These are phyloP conservation scores for Aspergillus sclerotioniger DNA, from an alignment of 495 filamentous ascomycete genomes.

Conservation along the genomic window DNA sequence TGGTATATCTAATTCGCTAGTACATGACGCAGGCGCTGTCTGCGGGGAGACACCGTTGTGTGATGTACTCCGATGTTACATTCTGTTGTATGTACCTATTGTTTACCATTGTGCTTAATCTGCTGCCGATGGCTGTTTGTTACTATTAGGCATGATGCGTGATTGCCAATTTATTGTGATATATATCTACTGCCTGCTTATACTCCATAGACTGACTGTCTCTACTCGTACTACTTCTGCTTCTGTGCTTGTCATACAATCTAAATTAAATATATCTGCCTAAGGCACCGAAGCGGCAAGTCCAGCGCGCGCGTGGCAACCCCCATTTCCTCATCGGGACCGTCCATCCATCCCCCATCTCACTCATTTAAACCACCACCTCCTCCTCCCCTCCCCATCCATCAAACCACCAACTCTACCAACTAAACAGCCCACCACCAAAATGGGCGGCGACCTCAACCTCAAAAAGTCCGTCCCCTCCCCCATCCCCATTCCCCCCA, in stretches of 20 bases:
- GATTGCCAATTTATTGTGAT: background rate
- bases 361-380: background rate
- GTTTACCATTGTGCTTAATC: background rate
- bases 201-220: background rate
- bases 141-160: background rate
- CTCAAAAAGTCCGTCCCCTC: conserved; percentile 68
- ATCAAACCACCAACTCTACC: background rate
- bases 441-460: conserved; percentile 87
- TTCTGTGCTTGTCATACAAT: background rate
- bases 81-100: conserved; percentile 31
- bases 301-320: background rate
- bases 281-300: background rate
- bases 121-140: background rate
- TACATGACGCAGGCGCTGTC: conserved; percentile 17
- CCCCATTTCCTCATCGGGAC: background rate
- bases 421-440: conserved; percentile 26
- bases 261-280: background rate
- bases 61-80: conserved; percentile 11
- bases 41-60: conserved; percentile 5
- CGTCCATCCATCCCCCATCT: background rate
- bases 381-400: background rate
- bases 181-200: background rate
- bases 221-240: background rate
- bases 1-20: conserved; percentile 26
- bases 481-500: background rate